Percentiles rank a stretch among this genome's conserved stretches.
These are phyloP conservation scores for Aurifilum marmelostoma DNA, from an alignment of 2,329 filamentous ascomycete species.

Conservation along the genomic window DNA sequence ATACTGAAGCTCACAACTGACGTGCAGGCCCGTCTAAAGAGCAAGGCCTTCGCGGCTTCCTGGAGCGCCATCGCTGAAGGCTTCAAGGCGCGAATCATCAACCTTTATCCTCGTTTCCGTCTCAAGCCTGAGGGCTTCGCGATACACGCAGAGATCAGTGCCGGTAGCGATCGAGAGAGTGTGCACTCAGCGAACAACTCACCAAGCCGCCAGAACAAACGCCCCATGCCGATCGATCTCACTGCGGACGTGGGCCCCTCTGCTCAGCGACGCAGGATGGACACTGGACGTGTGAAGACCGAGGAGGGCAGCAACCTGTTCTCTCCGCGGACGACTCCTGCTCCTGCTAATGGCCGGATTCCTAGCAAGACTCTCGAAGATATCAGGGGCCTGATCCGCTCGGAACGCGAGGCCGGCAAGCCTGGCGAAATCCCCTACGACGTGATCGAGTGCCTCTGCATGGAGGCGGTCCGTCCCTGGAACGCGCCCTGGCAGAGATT, in stretches of 20 bases:
- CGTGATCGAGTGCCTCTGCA: conserved; percentile 62
- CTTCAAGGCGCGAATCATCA: conserved; percentile 54
- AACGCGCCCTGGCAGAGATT: conserved; percentile 53
- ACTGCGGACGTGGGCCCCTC: conserved; percentile 21
- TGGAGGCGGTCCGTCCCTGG: conserved; percentile 63
- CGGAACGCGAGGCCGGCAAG: conserved; percentile 59
- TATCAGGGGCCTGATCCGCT: conserved; percentile 58
- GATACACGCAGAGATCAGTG: conserved; percentile 40
- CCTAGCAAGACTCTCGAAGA: conserved; percentile 48
- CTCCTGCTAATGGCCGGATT: conserved; percentile 19
- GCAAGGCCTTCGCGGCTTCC: conserved; percentile 48
- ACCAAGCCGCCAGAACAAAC: conserved; percentile 24
- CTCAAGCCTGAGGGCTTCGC: conserved; percentile 38
- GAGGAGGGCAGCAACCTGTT: conserved; percentile 30
- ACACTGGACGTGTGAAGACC: conserved; percentile 31
- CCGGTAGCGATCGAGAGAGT: conserved; percentile 43
- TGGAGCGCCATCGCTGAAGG: conserved; percentile 53
- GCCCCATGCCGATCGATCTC: conserved; percentile 21
- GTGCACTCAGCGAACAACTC: conserved; percentile 36
- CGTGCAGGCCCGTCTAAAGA: conserved; percentile 57
- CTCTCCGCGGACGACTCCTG: conserved; percentile 15
- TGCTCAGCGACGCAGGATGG: conserved; percentile 27
- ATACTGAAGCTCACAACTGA: conserved; percentile 59
- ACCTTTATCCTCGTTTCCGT: conserved; percentile 51
- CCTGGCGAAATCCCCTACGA: conserved; percentile 62